phyloP scores from a whole-genome alignment of 768 basidiomycete genomes.

The Pisolithus microcarpus region DNA sequence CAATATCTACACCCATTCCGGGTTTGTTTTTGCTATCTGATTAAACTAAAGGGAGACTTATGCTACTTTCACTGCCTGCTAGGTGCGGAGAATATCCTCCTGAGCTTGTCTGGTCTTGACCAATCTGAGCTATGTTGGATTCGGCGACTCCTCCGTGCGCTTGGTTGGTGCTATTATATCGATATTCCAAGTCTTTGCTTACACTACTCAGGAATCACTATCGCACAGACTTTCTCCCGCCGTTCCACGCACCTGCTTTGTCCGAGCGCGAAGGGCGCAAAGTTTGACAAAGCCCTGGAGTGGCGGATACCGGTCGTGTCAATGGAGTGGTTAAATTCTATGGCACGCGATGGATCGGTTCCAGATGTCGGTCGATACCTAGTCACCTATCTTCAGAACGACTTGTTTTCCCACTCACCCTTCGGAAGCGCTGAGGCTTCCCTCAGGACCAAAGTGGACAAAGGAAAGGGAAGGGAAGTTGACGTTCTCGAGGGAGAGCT shows the following conservation, averaged over 20 bases:
- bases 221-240: conserved; percentile 54
- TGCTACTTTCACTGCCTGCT: background rate
- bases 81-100: conserved; percentile 50
- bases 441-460: conserved; percentile 18
- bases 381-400: conserved; percentile 28
- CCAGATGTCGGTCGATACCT: conserved; percentile 31
- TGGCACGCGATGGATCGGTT: conserved; percentile 48
- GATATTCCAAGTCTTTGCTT: conserved; percentile 4
- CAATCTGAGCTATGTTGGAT: conserved; percentile 62
- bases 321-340: conserved; percentile 59
- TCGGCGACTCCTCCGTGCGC: conserved; percentile 55
- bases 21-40: conserved; percentile 31
- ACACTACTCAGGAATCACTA: conserved; percentile 41
- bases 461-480: conserved; percentile 27
- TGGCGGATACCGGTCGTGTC: conserved; percentile 75
- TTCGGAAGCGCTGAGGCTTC: conserved; percentile 11
- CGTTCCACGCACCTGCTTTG: conserved; percentile 78
- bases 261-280: conserved; percentile 59
- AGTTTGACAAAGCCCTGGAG: conserved; percentile 70
- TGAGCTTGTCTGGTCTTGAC: conserved; percentile 75
- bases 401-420: conserved; percentile 27
- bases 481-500: conserved; percentile 30
- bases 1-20: conserved; percentile 47
- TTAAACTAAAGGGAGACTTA: background rate
- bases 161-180: conserved; percentile 39